Evolutionary conservation across 2,329 filamentous ascomycete genomes (phyloP).

Genomic region (Cryoendolithus antarcticus): DNA sequence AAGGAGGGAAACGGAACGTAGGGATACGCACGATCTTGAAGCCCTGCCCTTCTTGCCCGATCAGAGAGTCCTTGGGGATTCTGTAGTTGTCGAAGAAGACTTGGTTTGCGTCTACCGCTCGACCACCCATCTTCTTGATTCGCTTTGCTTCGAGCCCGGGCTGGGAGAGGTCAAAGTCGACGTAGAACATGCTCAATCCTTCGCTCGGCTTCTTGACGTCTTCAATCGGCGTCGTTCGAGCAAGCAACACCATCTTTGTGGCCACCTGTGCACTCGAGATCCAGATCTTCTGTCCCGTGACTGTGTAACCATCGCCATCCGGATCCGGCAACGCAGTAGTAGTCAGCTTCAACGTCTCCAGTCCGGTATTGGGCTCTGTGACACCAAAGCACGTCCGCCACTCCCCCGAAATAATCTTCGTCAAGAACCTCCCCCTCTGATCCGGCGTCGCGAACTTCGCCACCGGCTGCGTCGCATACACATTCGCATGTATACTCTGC

Average conservation of each 20-base stretch:
- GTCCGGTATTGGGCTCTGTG: slow-evolving; percentile 69
- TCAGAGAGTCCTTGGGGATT: slow-evolving; percentile 50
- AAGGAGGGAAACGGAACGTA: background rate
- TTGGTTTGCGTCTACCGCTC: slow-evolving; percentile 73
- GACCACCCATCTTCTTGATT: slow-evolving; percentile 77
- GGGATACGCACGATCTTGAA: slow-evolving; percentile 50
- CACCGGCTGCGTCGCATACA: slow-evolving; percentile 64
- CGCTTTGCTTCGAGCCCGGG: slow-evolving; percentile 53
- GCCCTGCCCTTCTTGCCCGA: slow-evolving; percentile 62
- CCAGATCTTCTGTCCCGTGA: slow-evolving; percentile 79
- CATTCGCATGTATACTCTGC: slow-evolving; percentile 47
- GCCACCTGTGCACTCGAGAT: slow-evolving; percentile 77
- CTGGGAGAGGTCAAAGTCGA: slow-evolving; percentile 53
- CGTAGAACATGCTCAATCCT: slow-evolving; percentile 68
- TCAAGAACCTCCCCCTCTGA: slow-evolving; percentile 53
- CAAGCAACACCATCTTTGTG: slow-evolving; percentile 69
- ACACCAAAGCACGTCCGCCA: slow-evolving; percentile 71
- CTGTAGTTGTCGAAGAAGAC: slow-evolving; percentile 75
- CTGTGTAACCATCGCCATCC: slow-evolving; percentile 43
- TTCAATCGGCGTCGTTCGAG: slow-evolving; percentile 59
- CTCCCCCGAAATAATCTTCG: slow-evolving; percentile 58
- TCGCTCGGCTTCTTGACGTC: slow-evolving; percentile 58
- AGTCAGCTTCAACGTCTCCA: slow-evolving; percentile 61
- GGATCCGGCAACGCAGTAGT: slow-evolving; percentile 52
- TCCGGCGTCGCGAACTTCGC: slow-evolving; percentile 57